A percentile compares a stretch with the other conserved stretches of the same genome.
Evolutionary conservation across 1,284 basidiomycete species (phyloP).

Genomic region (Melampsora americana): DNA sequence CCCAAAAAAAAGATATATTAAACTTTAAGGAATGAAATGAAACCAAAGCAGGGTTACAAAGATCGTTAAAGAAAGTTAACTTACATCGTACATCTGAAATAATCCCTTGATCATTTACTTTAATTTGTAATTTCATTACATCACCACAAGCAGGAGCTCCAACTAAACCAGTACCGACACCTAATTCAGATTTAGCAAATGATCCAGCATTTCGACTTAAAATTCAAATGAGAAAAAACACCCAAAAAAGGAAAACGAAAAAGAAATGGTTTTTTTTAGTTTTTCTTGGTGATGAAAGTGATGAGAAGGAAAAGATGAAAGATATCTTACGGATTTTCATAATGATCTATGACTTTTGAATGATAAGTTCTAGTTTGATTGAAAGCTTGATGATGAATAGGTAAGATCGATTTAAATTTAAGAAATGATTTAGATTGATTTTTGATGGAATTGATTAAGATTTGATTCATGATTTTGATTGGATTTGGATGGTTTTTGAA

Average conservation of each 20-base stretch:
- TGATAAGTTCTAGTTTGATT: not conserved
- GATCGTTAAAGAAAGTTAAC: no score
- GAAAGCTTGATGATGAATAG: no score
- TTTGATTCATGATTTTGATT: no score
- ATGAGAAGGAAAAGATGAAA: not conserved
- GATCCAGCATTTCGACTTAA: constrained; percentile 67
- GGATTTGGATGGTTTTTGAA: no score
- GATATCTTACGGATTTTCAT: constrained; percentile 30
- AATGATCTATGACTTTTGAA: constrained; percentile 39
- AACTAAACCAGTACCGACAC: constrained; percentile 96
- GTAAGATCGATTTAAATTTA: not conserved
- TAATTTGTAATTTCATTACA: constrained; percentile 84
- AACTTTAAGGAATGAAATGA: no score
- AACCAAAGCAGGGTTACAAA: no score
- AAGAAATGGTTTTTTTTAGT: no score
- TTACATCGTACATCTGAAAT: constrained; percentile 98
- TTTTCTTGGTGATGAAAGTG: no score
- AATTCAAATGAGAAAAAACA: not conserved
- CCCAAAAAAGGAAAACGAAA: not conserved
- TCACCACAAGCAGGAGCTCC: constrained; percentile 88
- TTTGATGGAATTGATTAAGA: no score
- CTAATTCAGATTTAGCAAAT: constrained; percentile 79
- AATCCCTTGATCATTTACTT: constrained; percentile 82
- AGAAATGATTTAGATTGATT: not conserved
- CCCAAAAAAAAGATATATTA: constrained; percentile 61